These are phyloP conservation scores for Camelina sativa DNA, from an alignment of 345 rosid genomes.

Conservation along the genomic window DNA sequence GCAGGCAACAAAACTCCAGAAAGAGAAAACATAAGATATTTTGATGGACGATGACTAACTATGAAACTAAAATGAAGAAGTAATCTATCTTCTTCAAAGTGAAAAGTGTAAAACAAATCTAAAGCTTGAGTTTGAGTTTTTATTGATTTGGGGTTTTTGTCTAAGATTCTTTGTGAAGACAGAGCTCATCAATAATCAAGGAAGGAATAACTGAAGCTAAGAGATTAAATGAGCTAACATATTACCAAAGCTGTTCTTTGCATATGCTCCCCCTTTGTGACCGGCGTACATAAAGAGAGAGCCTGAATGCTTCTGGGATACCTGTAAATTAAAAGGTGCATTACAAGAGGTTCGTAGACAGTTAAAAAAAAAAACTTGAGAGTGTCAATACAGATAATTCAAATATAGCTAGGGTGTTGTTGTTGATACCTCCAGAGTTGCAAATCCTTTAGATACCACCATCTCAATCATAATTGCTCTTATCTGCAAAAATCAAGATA, in stretches of 20 bases:
- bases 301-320: conserved; percentile 94
- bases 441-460: conserved; percentile 88
- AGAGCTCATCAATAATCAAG: conserved; percentile 5
- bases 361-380: conserved; percentile 16
- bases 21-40: background rate
- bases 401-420: conserved; percentile 1
- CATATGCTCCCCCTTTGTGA: conserved; percentile 91
- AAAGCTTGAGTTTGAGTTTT: conserved; percentile 8
- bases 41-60: background rate
- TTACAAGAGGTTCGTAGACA: conserved; percentile 21
- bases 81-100: background rate
- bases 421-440: conserved; percentile 74
- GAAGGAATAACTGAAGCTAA: conserved; percentile 12
- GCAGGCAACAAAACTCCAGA: background rate
- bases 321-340: conserved; percentile 54
- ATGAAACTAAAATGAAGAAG: conserved; percentile 22
- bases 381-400: conserved; percentile 1
- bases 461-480: conserved; percentile 87
- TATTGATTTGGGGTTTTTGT: background rate
- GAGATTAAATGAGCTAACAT: conserved; percentile 56
- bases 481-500: conserved; percentile 52
- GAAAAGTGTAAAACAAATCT: conserved; percentile 22
- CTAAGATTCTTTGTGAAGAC: conserved; percentile 11
- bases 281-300: conserved; percentile 99
- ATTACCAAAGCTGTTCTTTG: conserved; percentile 97